Base-by-base conservation (phyloP, 2,329 filamentous ascomycete genomes). In the Beauveria sp. region DNA sequence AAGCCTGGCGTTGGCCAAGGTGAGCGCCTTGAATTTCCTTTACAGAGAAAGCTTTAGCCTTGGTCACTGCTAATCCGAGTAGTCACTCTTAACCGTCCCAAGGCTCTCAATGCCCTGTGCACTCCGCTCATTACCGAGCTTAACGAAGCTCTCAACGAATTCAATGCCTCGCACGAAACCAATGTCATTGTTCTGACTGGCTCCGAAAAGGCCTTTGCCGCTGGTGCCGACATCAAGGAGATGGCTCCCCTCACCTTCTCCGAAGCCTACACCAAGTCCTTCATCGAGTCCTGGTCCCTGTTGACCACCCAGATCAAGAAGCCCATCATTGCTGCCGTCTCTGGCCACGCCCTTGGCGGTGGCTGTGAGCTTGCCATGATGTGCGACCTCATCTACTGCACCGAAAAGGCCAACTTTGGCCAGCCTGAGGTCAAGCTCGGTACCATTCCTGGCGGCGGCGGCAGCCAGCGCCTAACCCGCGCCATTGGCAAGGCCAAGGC, bases 181-280 rank as follows among this genome's bases (percentile, higher is more conserved):
- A 84, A 85, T 10, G 88, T 88, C 68, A 91, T 96, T 68, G 76
- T 99, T 63, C 81, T 99, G 63, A 97, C 95, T 1, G 95, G 95
- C 61, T 96, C 89, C 51, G 82, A 91, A 67, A 91, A 88, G 75
- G 93, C 93, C 48, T 99, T 97, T 72, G 93, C 93, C 34, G 93
- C 95, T 50, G 95, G 95, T 57, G 95, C 95, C 64, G 95, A 99
- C 76, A 99, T 99, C 80, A 98, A 98, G 77, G 95, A 99, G 77
- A 99, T 99, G 95, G 90, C 91, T 34, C 88, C 91, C 64, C 85
- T 97, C 45, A 93, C 88, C 61, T 99, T 99, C 77, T 85, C 90
- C 65, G 80, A 88, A 66, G 93, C 95, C 45, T 98, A 97, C 79
- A 89, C 86, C 53, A 86, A 80, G 67, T 91, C 96, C 72, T 99